A percentile compares a stretch with the other conserved stretches of the same genome.
Conservation (phyloP, 2,329 filamentous ascomycete species). For the Cladophialophora yegresii region DNA sequence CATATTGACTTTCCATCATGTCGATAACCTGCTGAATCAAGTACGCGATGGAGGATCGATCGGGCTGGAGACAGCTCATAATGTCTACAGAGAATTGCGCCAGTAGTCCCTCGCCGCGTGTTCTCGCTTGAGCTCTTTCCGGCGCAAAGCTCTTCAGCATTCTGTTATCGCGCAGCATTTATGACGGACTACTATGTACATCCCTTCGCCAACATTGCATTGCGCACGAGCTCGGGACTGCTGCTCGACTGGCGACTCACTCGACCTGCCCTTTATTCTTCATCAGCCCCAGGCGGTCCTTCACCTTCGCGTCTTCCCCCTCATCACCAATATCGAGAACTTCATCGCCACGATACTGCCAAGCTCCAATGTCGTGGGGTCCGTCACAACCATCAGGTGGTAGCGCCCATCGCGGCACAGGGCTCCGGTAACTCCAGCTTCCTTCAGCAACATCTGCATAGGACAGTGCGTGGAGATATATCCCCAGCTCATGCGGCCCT, state of each 20-base stretch:
- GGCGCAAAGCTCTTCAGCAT: not conserved
- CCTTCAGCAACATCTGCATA: conserved; percentile 78
- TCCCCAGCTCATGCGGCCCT: conserved; percentile 81
- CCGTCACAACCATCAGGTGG: conserved; percentile 73
- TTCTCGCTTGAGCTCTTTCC: not conserved
- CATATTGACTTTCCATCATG: not conserved
- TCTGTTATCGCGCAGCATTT: not conserved
- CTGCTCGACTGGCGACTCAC: not conserved
- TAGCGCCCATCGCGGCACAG: conserved; percentile 81
- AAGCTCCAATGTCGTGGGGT: conserved; percentile 64
- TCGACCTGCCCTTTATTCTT: conserved; percentile 28
- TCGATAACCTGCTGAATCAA: not conserved
- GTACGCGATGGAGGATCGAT: not conserved
- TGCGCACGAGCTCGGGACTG: not conserved
- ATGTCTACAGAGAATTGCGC: not conserved
- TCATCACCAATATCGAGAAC: conserved; percentile 44
- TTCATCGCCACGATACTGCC: conserved; percentile 44
- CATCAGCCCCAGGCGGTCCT: conserved; percentile 29
- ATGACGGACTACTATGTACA: not conserved
- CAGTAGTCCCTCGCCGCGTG: conserved; percentile 2
- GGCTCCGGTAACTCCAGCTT: conserved; percentile 82
- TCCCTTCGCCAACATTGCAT: not conserved
- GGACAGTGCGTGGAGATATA: conserved; percentile 88
- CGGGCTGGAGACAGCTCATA: not conserved
- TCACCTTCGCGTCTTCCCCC: conserved; percentile 33